Evolutionary conservation across 2,329 filamentous ascomycete species (phyloP).

Genomic region (Geoglossum cookeanum): DNA sequence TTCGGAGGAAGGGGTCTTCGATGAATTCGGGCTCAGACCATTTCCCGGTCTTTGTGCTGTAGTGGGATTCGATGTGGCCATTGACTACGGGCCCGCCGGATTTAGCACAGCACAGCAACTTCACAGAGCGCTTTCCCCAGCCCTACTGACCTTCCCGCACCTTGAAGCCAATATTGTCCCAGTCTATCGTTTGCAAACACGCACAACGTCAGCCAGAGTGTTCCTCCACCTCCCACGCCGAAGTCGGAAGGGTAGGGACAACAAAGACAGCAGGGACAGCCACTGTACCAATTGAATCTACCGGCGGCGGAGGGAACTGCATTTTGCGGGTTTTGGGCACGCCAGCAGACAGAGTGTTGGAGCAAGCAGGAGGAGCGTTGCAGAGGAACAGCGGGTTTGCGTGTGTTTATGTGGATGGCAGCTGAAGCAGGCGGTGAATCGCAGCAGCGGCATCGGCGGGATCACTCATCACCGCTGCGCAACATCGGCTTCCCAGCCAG

Average conservation of each 20-base stretch:
- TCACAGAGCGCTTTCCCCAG: neutral
- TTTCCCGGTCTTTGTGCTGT: slow-evolving; percentile 50
- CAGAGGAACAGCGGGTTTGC: too few species aligned
- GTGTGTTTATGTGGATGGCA: neutral
- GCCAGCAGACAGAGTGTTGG: neutral
- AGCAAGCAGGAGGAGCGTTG: neutral
- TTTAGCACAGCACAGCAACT: neutral
- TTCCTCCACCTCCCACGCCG: neutral
- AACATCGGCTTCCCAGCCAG: too few species aligned
- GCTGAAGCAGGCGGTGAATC: neutral
- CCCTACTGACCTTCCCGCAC: slow-evolving; percentile 59
- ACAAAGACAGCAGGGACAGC: neutral
- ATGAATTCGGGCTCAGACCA: slow-evolving; percentile 71
- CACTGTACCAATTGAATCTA: slow-evolving; percentile 49
- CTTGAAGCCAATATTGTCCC: slow-evolving; percentile 82
- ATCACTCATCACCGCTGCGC: too few species aligned
- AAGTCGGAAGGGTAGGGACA: neutral
- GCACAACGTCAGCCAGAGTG: neutral
- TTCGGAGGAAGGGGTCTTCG: slow-evolving; percentile 60
- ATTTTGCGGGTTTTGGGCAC: slow-evolving; percentile 11
- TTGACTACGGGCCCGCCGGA: slow-evolving; percentile 43
- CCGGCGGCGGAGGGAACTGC: slow-evolving; percentile 56
- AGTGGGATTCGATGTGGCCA: slow-evolving; percentile 81
- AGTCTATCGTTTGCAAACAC: slow-evolving; percentile 36
- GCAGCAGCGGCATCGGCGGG: too few species aligned